These are phyloP conservation scores for Plantago coronopus DNA, from an alignment of 305 asterid genomes.

Conservation along the genomic window DNA sequence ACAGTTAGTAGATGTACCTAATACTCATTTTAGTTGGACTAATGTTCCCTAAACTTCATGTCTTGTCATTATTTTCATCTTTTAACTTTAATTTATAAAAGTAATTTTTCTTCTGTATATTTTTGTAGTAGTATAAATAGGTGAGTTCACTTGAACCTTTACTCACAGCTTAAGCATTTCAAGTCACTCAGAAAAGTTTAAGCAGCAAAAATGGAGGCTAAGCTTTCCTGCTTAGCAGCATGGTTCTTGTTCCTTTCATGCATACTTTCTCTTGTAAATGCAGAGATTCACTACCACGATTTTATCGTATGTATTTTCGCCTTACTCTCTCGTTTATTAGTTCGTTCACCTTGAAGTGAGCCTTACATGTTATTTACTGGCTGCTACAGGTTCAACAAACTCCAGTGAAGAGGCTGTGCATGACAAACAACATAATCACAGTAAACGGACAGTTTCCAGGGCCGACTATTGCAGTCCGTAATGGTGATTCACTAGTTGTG, in stretches of 20 bases:
- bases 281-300: slow-evolving; percentile 35
- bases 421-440: slow-evolving; percentile 35
- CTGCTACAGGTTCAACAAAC: slow-evolving; percentile 36
- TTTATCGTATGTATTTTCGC: slow-evolving; percentile 25
- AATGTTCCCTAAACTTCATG: slow-evolving; percentile 12
- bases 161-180: slow-evolving; percentile 11
- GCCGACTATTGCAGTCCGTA: slow-evolving; percentile 34
- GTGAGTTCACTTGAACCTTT: not conserved
- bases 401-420: slow-evolving; percentile 46
- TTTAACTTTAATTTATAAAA: slow-evolving; percentile 1
- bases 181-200: slow-evolving; percentile 2
- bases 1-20: slow-evolving; percentile 31
- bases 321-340: too few species aligned
- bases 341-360: not conserved
- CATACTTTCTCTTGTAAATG: slow-evolving; percentile 6
- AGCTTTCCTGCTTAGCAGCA: not conserved
- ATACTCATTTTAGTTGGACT: slow-evolving; percentile 26
- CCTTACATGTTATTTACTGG: not conserved
- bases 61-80: slow-evolving; percentile 1
- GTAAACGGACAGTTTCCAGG: slow-evolving; percentile 60
- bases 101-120: not conserved
- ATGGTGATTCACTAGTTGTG: slow-evolving; percentile 41
- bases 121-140: slow-evolving; percentile 26
- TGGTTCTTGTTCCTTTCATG: slow-evolving; percentile 13
- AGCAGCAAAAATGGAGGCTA: slow-evolving; percentile 20